phyloP scores from a whole-genome alignment of 2,329 filamentous ascomycete species.

The Cercospora brassicicola region DNA sequence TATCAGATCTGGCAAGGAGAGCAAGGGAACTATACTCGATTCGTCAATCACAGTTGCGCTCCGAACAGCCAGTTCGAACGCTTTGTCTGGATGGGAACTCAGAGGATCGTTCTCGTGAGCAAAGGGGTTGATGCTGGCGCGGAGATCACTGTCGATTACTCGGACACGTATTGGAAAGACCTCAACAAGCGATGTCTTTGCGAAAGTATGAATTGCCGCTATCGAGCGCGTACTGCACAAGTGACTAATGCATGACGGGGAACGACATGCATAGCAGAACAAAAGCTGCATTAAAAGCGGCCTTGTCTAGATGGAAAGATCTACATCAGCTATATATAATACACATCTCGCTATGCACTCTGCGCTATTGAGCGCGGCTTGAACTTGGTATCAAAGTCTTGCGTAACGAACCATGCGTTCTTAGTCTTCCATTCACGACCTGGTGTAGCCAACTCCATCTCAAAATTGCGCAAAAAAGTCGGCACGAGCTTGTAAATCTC shows the following conservation, averaged over 20 bases:
- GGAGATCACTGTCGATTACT: constrained; percentile 61
- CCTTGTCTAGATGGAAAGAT: neutral
- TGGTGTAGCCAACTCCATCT: constrained; percentile 51
- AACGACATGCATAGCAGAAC: neutral
- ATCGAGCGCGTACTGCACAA: constrained; percentile 31
- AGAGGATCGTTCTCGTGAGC: constrained; percentile 57
- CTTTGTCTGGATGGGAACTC: constrained; percentile 58
- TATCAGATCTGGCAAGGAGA: constrained; percentile 62
- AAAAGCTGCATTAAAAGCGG: neutral
- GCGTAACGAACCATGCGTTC: constrained; percentile 57
- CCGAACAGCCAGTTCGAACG: constrained; percentile 59
- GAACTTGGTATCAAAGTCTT: constrained; percentile 50
- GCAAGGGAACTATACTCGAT: constrained; percentile 59
- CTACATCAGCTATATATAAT: constrained; percentile 12
- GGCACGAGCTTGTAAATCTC: constrained; percentile 56
- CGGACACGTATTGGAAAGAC: constrained; percentile 58
- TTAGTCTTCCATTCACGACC: constrained; percentile 49
- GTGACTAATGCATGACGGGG: constrained; percentile 5
- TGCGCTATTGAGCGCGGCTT: constrained; percentile 32
- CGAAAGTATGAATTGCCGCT: constrained; percentile 55
- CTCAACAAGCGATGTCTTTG: constrained; percentile 58
- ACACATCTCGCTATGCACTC: neutral
- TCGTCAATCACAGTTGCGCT: constrained; percentile 60
- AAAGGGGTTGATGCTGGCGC: constrained; percentile 55
- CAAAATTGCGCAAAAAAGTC: constrained; percentile 64